Conservation (phyloP, 208 protist genomes). For the Trichomonas tenax region DNA sequence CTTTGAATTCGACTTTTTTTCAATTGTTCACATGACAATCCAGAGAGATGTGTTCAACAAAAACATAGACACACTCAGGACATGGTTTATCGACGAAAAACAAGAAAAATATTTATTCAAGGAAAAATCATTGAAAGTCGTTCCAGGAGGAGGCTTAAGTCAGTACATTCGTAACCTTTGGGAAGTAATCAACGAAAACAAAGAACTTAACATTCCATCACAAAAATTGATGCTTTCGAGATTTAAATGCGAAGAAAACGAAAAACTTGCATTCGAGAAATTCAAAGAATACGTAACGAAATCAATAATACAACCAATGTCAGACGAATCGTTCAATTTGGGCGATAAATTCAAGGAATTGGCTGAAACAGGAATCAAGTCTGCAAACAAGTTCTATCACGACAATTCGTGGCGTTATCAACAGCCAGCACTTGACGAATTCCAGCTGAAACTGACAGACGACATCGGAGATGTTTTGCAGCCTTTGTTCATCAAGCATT, state of each 20-base stretch:
- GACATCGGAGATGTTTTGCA: background rate
- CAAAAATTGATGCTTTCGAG: slow-evolving; percentile 27
- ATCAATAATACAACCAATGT: background rate
- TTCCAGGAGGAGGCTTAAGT: slow-evolving; percentile 21
- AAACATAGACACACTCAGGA: background rate
- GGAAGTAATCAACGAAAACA: slow-evolving; percentile 24
- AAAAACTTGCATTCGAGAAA: background rate
- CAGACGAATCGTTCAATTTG: background rate
- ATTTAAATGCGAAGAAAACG: slow-evolving; percentile 25
- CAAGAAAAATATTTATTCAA: background rate
- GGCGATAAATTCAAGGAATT: background rate
- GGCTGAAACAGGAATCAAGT: background rate
- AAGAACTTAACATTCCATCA: slow-evolving; percentile 28
- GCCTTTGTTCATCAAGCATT: background rate
- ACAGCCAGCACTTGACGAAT: background rate
- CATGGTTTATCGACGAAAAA: background rate
- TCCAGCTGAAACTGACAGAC: background rate
- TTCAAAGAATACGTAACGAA: background rate
- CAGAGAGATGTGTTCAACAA: background rate
- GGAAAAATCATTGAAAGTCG: background rate
- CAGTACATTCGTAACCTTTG: background rate
- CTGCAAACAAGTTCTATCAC: background rate
- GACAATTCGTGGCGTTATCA: background rate
- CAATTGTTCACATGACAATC: background rate
- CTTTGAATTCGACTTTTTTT: background rate